These are phyloP conservation scores for Cicer pinnatifidum DNA, from an alignment of 306 rosid genomes.

Conservation along the genomic window DNA sequence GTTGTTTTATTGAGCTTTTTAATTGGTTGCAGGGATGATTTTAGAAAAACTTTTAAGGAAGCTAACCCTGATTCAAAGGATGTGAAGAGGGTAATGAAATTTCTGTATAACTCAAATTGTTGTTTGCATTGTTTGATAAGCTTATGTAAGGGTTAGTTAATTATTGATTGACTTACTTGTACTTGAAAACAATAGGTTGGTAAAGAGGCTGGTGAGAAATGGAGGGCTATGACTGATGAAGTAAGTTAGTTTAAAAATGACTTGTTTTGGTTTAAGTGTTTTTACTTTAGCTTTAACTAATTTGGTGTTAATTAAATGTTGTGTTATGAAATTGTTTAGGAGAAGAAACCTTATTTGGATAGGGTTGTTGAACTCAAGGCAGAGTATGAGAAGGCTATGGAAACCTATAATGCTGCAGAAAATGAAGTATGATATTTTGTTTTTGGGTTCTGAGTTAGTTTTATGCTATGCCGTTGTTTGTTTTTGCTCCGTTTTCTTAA, in stretches of 20 bases:
- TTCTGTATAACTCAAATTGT: background rate
- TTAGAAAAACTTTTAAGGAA: slow-evolving; percentile 71
- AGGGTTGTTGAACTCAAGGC: slow-evolving; percentile 78
- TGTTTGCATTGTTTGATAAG: background rate
- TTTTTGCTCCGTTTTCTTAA: background rate
- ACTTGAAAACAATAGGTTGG: slow-evolving; percentile 54
- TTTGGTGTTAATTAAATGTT: background rate
- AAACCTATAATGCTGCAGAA: slow-evolving; percentile 48
- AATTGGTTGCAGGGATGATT: slow-evolving; percentile 63
- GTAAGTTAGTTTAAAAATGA: slow-evolving; percentile 44
- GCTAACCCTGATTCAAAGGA: slow-evolving; percentile 76
- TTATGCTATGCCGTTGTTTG: background rate
- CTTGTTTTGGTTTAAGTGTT: background rate
- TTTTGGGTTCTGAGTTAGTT: background rate
- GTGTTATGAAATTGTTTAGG: slow-evolving; percentile 46
- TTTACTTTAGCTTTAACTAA: background rate
- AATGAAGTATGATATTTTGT: slow-evolving; percentile 50
- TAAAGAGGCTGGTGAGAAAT: slow-evolving; percentile 82
- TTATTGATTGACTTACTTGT: background rate
- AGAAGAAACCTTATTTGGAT: slow-evolving; percentile 77
- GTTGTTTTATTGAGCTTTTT: background rate
- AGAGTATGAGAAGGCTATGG: slow-evolving; percentile 64
- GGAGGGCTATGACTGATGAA: slow-evolving; percentile 79
- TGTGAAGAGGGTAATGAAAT: slow-evolving; percentile 60
- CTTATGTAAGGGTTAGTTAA: background rate